Conservation (phyloP, 108 stramenopile species). For the Aurantiochytrium sp. region DNA sequence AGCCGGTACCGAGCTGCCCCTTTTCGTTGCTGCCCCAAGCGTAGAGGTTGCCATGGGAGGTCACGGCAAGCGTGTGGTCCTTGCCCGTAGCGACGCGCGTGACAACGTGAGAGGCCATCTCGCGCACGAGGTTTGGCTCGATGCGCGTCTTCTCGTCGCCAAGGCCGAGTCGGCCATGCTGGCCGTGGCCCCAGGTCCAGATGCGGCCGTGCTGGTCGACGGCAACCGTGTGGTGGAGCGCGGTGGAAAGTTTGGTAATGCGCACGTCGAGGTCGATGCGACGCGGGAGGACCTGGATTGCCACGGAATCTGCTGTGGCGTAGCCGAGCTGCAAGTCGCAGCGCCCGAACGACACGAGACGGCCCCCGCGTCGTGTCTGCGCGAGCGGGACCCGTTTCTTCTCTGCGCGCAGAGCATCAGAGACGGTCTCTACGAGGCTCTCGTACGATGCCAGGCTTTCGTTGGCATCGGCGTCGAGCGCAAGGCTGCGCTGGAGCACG, state of each 20-base stretch:
- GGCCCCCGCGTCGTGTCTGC: not conserved
- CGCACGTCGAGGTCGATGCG: not conserved
- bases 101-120: not conserved
- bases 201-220: not conserved
- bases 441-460: not conserved
- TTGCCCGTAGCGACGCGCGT: not conserved
- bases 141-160: constrained; percentile 7
- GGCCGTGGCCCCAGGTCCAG: constrained; percentile 17
- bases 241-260: not conserved
- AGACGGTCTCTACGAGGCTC: not conserved
- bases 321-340: not conserved
- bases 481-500: not conserved
- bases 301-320: not conserved
- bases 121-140: not conserved
- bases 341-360: not conserved
- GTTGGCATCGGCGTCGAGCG: not conserved
- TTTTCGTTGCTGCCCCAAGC: constrained; percentile 11
- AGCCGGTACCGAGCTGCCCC: not conserved
- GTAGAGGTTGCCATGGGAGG: not conserved
- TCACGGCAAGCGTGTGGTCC: not conserved
- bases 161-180: not conserved
- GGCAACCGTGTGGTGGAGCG: not conserved
- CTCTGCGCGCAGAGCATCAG: not conserved
- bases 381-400: not conserved
- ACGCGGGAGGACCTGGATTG: not conserved